A percentile compares a stretch with the other conserved stretches of the same genome.
Conservation (phyloP, 768 basidiomycete species). For the Hortiboletus campestris region DNA sequence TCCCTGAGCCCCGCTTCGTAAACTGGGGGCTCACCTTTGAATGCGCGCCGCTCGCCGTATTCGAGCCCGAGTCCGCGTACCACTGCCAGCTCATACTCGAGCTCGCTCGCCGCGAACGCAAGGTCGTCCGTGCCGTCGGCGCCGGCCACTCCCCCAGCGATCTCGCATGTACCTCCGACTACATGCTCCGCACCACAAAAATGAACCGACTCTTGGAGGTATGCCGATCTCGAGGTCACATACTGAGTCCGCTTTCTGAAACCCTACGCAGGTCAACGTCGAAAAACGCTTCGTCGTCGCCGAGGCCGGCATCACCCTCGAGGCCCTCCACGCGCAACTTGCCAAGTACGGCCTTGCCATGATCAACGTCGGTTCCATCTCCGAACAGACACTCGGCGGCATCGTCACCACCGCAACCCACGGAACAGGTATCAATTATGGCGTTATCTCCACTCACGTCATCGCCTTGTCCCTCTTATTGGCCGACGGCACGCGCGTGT, state of each 20-base stretch:
- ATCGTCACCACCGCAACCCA: conserved; percentile 94
- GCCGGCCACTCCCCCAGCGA: conserved; percentile 94
- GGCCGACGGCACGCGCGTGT: conserved; percentile 68
- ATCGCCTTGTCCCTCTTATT: conserved; percentile 71
- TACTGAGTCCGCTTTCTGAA: too few relatives aligned
- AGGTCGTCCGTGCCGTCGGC: conserved; percentile 76
- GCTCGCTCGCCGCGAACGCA: conserved; percentile 71
- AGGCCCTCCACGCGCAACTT: conserved; percentile 69
- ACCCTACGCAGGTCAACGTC: conserved; percentile 56
- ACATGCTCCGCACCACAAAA: conserved; percentile 77
- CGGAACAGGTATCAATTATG: conserved; percentile 79
- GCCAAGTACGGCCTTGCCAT: conserved; percentile 72
- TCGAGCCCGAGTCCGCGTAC: conserved; percentile 66
- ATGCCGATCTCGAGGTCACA: conserved; percentile 32
- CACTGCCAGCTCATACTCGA: conserved; percentile 78
- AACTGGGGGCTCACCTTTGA: conserved; percentile 88
- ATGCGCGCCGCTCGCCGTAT: conserved; percentile 67
- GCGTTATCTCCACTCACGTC: conserved; percentile 81
- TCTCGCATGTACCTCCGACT: conserved; percentile 85
- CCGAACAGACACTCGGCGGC: conserved; percentile 92
- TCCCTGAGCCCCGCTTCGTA: conserved; percentile 41
- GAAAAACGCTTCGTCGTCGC: conserved; percentile 66
- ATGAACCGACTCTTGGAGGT: conserved; percentile 78
- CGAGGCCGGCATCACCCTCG: conserved; percentile 77
- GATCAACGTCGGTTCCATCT: conserved; percentile 93